Base-by-base conservation (phyloP, 1,284 basidiomycete genomes). In the Sporisorium exsertum region DNA sequence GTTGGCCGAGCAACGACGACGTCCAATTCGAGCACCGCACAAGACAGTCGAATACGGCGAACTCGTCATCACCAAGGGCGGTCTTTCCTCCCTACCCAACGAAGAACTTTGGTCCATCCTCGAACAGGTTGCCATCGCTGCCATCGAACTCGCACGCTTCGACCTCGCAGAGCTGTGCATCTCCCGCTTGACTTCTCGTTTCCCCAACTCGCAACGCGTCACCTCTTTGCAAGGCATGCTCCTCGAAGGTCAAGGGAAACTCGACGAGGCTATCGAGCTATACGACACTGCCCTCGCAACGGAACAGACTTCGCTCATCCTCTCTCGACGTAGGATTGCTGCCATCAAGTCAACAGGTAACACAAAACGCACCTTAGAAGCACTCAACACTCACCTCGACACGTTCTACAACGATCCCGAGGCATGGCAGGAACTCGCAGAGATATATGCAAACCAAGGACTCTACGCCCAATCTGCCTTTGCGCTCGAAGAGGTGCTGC, bases 401-500 rank as follows among this genome's bases (percentile, higher is more conserved):
- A 94, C 91, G 0, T 95, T 96, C 86, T 98, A 98, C 85, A 90
- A 91, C 29, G 96, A 99, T 81, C 88, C 93, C 0, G 92, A 95
- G 77, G 95, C 90, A 5, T 99, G 96, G 97, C 88, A 94, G 13
- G 91, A 97, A 81, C 90, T 99, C n/a, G 92, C 94, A 0, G 92
- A 94, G 77, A 89, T 95, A 8, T 97, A 99, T 82, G 88, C 91
- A 2, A 89, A 90, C 16, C 91, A 91, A 77, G 90, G 91, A 65
- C 90, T 93, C 91, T 97, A 81, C 71, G 91, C 87, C 7, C 65
- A 88, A 73, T 88, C 93, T 3, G 87, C 94, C 5, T 90, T 92
- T 81, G 89, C 93, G 0, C 87, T 95, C 5, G 91, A 93, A 32
- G 94, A 97, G 86, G 91, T 90, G 2, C 88, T 95, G 45, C 88